Evolutionary conservation across 2,329 filamentous ascomycete species (phyloP), one percentile per base, ranked within the genome.

Genomic region (Xylaria multiplex): DNA sequence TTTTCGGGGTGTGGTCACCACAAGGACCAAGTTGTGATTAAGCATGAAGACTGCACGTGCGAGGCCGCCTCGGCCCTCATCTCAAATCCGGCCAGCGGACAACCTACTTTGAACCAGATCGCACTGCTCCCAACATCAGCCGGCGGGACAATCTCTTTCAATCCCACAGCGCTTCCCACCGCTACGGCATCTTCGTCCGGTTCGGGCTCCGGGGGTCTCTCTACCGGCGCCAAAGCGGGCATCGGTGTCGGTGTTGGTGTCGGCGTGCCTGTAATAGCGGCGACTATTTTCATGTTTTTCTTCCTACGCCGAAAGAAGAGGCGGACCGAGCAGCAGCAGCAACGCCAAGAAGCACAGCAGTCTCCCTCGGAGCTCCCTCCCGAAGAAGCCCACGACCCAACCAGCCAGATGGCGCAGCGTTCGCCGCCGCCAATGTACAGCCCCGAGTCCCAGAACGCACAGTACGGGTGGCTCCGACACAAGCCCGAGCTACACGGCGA

Each of bases 41-140:
- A 72, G 42, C 70, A 73, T 43, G 72, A 74, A 42, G 69, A 73
- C 35, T 74, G 71, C 52, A 65, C 65, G 2, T 74, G 72, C 60
- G 65, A 72, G n/a, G 69, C 69, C 2, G 67, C 71, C 22, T 62
- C 43, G 9, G 63, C 72, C 2, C 50, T 74, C 24, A 70, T 73
- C 30, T 66, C 67, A 11, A 73, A 73, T 50, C 59, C 71, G 4
- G 53, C 45, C 30, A 67, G 65, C n/a, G 70, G 71, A 4, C 65
- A 70, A n/a, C 66, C 70, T 3, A 73, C 68, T 3, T 63, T 73
- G 16, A 66, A 71, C 30, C 55, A 72, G 13, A 66, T 73, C 14
- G 71, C 42, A 11, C 54, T 67, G 16, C 66, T 74, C 6, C 72
- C 72, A n/a, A 66, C 70, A 19, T 70, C 71, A 9, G 62, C 69